Conservation (phyloP, 306 rosid genomes). For the Casuarina glauca region DNA sequence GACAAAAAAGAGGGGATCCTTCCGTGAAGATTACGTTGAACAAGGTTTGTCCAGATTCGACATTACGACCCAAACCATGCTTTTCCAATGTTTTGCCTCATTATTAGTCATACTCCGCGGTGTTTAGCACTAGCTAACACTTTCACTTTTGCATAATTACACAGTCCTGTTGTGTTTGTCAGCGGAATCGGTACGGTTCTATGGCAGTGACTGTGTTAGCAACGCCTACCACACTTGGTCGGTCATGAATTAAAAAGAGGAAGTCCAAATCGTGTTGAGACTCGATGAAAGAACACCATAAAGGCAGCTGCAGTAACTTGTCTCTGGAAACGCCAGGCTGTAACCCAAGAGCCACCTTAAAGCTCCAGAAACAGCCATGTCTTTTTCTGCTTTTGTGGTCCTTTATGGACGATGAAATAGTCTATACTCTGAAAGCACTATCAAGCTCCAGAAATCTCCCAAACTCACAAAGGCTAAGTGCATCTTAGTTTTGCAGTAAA, state of each 20-base stretch:
- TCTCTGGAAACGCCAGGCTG: constrained; percentile 34
- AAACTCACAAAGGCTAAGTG: no score
- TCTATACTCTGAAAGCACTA: no score
- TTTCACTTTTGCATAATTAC: neutral
- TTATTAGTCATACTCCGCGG: neutral
- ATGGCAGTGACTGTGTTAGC: neutral
- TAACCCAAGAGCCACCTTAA: constrained; percentile 1
- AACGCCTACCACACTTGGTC: neutral
- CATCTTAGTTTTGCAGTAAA: no score
- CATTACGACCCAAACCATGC: neutral
- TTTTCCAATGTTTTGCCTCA: neutral
- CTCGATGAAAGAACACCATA: neutral
- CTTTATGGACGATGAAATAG: neutral
- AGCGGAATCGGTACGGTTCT: neutral
- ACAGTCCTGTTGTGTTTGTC: neutral
- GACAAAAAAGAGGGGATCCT: neutral
- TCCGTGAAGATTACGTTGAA: neutral
- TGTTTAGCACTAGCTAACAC: neutral
- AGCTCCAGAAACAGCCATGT: neutral
- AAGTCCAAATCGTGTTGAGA: neutral
- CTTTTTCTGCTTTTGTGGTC: neutral
- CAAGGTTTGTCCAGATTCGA: neutral
- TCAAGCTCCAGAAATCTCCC: no score
- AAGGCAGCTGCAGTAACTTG: constrained; percentile 4
- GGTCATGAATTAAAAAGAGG: neutral